Base-by-base conservation (phyloP, 768 basidiomycete genomes). In the Tylopilus balloui region DNA sequence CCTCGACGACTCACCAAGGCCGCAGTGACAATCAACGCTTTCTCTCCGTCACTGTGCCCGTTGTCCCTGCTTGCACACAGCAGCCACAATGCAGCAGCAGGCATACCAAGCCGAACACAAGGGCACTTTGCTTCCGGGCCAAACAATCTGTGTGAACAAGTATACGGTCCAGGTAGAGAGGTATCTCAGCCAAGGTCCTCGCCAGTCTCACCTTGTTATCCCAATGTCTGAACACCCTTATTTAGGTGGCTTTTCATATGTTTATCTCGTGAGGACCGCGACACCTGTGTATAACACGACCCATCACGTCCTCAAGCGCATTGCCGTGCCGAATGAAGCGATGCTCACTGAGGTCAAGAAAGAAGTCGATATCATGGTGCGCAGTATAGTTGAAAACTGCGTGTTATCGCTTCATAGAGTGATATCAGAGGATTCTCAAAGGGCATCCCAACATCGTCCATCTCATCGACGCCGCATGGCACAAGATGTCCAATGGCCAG, bases 361-460 rank as follows among this genome's bases (percentile, higher is more conserved):
- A 71, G 96, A 99, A 69, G 96, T 99, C 38, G 93, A 98, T 62
- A 90, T 98, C 56, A 99, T 99, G 96, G 96, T 97, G 62, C 60
- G 78, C 55, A 55, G 36, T 52, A 46, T 45, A 53, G 34, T 43
- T 50, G 34, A 6, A 35, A 51, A 23, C 39, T 47, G 15, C 54
- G 40, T 46, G 31, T 52, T 42, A 38, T 62, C 51, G 55, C 50
- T 66, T 69, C 59, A 70, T 57, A 58, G 48, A 46, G 48, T 66
- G 24, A 55, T 59, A 61, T 52, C 70, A 95, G 92, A 83, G 92
- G 71, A 74, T 92, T 46, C 75, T 98, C 50, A 86, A 88, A 70
- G 89, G 92, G 20, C 94, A 96, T 64, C 89, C 92, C 3, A 93
- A 96, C 65, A 90, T 99, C 55, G 92, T 96, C 47, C 84, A 96